phyloP scores from a whole-genome alignment of 1,284 basidiomycete species.

The Naganishia sp. region DNA sequence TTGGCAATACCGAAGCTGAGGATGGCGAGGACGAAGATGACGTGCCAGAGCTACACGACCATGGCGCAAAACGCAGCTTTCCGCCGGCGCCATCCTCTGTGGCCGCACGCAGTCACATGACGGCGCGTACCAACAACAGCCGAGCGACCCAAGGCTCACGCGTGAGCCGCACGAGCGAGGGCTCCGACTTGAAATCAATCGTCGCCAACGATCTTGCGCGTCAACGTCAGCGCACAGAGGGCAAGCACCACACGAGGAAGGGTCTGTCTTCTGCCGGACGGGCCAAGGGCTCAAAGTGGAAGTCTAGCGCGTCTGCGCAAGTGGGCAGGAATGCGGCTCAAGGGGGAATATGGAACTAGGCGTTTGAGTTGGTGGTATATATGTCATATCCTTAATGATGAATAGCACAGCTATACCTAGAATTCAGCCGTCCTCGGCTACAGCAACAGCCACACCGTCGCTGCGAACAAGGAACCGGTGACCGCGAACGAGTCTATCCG shows the following conservation, averaged over 20 bases:
- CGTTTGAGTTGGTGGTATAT: not conserved
- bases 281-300: constrained; percentile 79
- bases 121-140: constrained; percentile 19
- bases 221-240: constrained; percentile 64
- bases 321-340: constrained; percentile 56
- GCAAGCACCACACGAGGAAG: constrained; percentile 72
- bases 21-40: constrained; percentile 33
- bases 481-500: not conserved
- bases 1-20: constrained; percentile 19
- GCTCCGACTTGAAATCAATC: constrained; percentile 57
- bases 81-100: constrained; percentile 17
- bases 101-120: constrained; percentile 3
- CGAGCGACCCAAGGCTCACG: constrained; percentile 17
- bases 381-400: constrained; percentile 1
- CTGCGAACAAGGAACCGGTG: not conserved
- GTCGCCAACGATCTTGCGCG: constrained; percentile 68
- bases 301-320: constrained; percentile 69
- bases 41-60: constrained; percentile 17
- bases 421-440: not conserved
- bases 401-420: no score
- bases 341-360: constrained; percentile 20
- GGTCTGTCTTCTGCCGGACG: constrained; percentile 67
- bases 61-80: constrained; percentile 12
- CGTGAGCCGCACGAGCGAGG: constrained; percentile 23
- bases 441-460: not conserved